These are phyloP conservation scores for Cyclotella cryptica DNA, from an alignment of 108 stramenopile species.

Conservation along the genomic window DNA sequence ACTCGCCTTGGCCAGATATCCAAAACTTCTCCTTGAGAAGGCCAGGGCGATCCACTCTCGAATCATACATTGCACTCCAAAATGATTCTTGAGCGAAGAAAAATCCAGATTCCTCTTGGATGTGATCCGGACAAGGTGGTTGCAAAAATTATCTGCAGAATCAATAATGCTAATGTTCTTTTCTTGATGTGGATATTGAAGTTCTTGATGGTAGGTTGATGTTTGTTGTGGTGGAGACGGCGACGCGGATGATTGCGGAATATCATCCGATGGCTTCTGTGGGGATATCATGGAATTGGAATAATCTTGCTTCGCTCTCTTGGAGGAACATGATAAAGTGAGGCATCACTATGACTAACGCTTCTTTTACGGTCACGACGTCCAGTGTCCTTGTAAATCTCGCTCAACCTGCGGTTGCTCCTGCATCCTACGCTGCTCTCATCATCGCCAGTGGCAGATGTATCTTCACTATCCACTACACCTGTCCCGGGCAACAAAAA, in stretches of 20 bases:
- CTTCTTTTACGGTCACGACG: background rate
- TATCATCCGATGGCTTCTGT: background rate
- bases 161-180: background rate
- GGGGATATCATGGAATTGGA: background rate
- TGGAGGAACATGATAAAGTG: background rate
- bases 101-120: background rate
- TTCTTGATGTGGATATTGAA: background rate
- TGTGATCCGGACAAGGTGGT: background rate
- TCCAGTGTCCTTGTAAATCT: background rate
- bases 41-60: conserved; percentile 52
- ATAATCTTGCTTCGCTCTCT: background rate
- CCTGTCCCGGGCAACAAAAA: too few relatives aligned
- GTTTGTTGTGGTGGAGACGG: background rate
- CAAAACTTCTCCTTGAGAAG: conserved; percentile 43
- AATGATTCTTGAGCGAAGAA: conserved; percentile 40
- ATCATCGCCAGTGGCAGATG: background rate
- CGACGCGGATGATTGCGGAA: background rate
- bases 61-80: conserved; percentile 47
- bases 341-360: background rate
- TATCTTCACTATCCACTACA: too few relatives aligned
- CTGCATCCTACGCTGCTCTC: background rate
- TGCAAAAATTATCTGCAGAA: background rate
- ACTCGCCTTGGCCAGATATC: conserved; percentile 33
- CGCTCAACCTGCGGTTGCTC: too few relatives aligned
- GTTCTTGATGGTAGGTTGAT: background rate